phyloP scores from a whole-genome alignment of 1,284 basidiomycete species.

The Heterobasidion annosum region DNA sequence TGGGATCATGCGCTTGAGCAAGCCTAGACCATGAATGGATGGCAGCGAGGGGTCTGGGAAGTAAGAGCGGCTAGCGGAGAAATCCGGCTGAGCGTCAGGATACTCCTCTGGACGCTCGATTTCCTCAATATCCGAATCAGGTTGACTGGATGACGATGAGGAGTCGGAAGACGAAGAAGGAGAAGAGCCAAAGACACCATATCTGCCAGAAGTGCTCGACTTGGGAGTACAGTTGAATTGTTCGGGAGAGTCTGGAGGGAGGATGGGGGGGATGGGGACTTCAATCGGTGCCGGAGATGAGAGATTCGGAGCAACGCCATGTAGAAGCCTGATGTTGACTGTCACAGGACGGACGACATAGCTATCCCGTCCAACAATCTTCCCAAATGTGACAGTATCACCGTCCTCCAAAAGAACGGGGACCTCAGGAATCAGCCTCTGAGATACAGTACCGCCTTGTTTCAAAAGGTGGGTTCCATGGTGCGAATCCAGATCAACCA shows the following conservation, averaged over 20 bases:
- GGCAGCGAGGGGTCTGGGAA: slow-evolving; percentile 1
- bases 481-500: slow-evolving; percentile 52
- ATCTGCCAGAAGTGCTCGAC: slow-evolving; percentile 29
- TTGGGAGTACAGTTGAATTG: slow-evolving; percentile 6
- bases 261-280: neutral
- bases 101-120: slow-evolving; percentile 17
- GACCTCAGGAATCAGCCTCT: slow-evolving; percentile 33
- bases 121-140: slow-evolving; percentile 52
- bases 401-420: slow-evolving; percentile 46
- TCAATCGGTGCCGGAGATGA: neutral
- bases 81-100: slow-evolving; percentile 10
- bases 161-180: slow-evolving; percentile 18
- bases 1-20: neutral
- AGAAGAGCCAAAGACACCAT: slow-evolving; percentile 37
- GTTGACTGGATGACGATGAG: slow-evolving; percentile 25
- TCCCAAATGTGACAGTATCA: slow-evolving; percentile 65
- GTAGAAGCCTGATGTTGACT: slow-evolving; percentile 45
- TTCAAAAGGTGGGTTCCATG: slow-evolving; percentile 54
- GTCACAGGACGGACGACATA: slow-evolving; percentile 52
- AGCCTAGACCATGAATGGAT: neutral
- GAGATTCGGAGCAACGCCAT: slow-evolving; percentile 15
- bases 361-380: slow-evolving; percentile 51
- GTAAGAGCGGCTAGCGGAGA: neutral
- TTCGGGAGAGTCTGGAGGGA: slow-evolving; percentile 2
- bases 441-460: slow-evolving; percentile 33